Percentiles rank a stretch among this genome's conserved stretches.
Conservation (phyloP, 2,329 filamentous ascomycete species). For the Aspergillus terreus region DNA sequence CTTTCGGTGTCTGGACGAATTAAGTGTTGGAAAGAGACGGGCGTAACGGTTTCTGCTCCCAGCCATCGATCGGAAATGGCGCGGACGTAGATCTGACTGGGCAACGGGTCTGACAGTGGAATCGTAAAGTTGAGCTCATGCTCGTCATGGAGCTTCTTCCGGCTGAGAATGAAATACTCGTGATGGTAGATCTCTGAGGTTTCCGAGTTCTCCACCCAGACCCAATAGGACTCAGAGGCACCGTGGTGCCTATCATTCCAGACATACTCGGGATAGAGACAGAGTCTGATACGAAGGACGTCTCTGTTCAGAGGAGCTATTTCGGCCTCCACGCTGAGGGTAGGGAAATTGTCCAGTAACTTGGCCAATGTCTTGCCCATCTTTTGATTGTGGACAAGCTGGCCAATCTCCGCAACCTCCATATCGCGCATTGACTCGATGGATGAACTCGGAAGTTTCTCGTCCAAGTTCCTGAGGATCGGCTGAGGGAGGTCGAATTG, state of each 20-base stretch:
- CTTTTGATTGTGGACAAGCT: slow-evolving; percentile 82
- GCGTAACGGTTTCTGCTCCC: slow-evolving; percentile 90
- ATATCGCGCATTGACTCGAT: slow-evolving; percentile 88
- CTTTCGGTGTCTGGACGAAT: slow-evolving; percentile 97
- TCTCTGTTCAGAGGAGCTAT: slow-evolving; percentile 94
- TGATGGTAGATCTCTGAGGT: slow-evolving; percentile 97
- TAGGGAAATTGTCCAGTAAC: slow-evolving; percentile 87
- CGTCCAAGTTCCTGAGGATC: slow-evolving; percentile 77
- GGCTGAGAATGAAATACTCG: slow-evolving; percentile 89
- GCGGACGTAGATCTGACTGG: slow-evolving; percentile 92
- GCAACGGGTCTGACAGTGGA: slow-evolving; percentile 85
- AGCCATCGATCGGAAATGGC: slow-evolving; percentile 95
- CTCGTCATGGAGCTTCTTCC: slow-evolving; percentile 88
- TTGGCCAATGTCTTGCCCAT: slow-evolving; percentile 80
- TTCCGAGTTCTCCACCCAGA: slow-evolving; percentile 98
- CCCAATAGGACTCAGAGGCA: slow-evolving; percentile 92
- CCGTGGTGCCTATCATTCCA: slow-evolving; percentile 96
- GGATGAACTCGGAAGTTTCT: slow-evolving; percentile 67
- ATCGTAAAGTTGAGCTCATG: slow-evolving; percentile 98
- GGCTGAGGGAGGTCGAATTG: slow-evolving; percentile 89
- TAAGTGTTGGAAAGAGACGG: slow-evolving; percentile 95
- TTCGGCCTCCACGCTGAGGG: slow-evolving; percentile 82
- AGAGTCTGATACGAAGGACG: slow-evolving; percentile 85
- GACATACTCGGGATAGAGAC: slow-evolving; percentile 79
- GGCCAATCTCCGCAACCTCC: slow-evolving; percentile 85